phyloP scores from a whole-genome alignment of 116 monocot species.

The Trichopus zeylanicus region DNA sequence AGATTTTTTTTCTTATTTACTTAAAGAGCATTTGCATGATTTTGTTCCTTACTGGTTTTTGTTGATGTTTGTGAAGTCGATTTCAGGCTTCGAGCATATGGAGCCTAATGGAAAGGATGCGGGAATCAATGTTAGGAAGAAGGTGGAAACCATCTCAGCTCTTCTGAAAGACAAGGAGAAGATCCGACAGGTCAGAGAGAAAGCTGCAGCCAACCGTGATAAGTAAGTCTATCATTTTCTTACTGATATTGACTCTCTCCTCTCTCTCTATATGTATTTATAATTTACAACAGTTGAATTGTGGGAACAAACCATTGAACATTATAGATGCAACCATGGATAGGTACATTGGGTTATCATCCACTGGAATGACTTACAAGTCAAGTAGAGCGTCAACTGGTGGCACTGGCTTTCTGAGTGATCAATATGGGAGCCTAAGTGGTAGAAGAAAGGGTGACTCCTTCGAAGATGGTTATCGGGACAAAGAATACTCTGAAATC shows the following conservation, averaged over 20 bases:
- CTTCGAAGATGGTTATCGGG: slow-evolving; percentile 12
- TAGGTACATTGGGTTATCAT: slow-evolving; percentile 94
- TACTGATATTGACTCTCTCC: neutral
- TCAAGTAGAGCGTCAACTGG: slow-evolving; percentile 55
- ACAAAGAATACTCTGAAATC: slow-evolving; percentile 12
- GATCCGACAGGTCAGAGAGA: slow-evolving; percentile 43
- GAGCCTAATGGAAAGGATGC: slow-evolving; percentile 94
- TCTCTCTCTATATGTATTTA: too few species aligned
- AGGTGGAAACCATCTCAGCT: slow-evolving; percentile 1
- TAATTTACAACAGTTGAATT: too few species aligned
- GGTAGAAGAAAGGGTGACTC: slow-evolving; percentile 22
- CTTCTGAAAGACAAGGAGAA: neutral
- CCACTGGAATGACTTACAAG: slow-evolving; percentile 72
- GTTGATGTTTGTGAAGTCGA: slow-evolving; percentile 38
- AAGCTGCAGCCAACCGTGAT: slow-evolving; percentile 84
- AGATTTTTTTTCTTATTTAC: neutral
- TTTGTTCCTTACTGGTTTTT: neutral
- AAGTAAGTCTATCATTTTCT: slow-evolving; percentile 50
- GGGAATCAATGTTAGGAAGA: slow-evolving; percentile 76
- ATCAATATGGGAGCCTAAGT: slow-evolving; percentile 56
- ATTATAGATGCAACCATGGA: slow-evolving; percentile 2
- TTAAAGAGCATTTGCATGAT: too few species aligned
- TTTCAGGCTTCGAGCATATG: slow-evolving; percentile 76
- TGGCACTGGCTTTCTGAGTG: slow-evolving; percentile 27
- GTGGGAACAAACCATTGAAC: neutral